Evolutionary conservation across 495 filamentous ascomycete genomes (phyloP), one percentile per base, ranked within the genome.

Genomic region (Aspergillus asperescens): DNA sequence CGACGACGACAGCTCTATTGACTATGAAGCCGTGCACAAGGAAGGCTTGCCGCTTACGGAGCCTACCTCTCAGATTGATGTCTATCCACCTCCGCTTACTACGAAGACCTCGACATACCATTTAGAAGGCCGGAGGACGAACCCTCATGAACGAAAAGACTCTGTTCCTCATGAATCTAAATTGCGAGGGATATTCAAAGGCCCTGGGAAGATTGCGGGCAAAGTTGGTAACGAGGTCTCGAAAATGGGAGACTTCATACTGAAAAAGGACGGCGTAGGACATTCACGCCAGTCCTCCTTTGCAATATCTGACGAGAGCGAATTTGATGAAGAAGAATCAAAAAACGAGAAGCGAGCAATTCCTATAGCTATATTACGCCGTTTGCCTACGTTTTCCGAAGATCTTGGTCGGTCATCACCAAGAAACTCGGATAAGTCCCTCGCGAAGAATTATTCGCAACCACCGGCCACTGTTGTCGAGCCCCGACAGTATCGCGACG

Each of bases 181-280:
- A 46, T 49, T 81, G 10, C 70, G 71, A 32, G 77, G 77, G 7
- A 72, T 83, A 13, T 70, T 83, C 53, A 83, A 82, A 63, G 74
- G 75, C 4, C 67, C 65, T 6, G 71, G 76, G 10, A 71, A 76
- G 46, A 76, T 81, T 54, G 77, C 76, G 13, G 76, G 75, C 37
- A 66, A 72, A 15, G 75, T 79, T n/a, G 77, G 73, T 7, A 79
- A 75, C 52, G 79, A 82, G 54, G 79, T 83, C 1, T 73, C 76
- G 0, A 77, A 74, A 61, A 76, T 83, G 47, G 78, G 81, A 20
- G 78, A 81, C 51, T 63, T 77, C 28, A 70, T 84, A 6, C 61
- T 70, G 50, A 81, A 79, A 52, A 81, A 82, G 39, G 74, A 74
- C 32, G 40, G 54, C 19, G 48, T 41, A 27, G 48, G 58, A 5